A percentile compares a stretch with the other conserved stretches of the same genome.
Evolutionary conservation across 2,329 filamentous ascomycete species (phyloP).

Genomic region (Cytospora mali): DNA sequence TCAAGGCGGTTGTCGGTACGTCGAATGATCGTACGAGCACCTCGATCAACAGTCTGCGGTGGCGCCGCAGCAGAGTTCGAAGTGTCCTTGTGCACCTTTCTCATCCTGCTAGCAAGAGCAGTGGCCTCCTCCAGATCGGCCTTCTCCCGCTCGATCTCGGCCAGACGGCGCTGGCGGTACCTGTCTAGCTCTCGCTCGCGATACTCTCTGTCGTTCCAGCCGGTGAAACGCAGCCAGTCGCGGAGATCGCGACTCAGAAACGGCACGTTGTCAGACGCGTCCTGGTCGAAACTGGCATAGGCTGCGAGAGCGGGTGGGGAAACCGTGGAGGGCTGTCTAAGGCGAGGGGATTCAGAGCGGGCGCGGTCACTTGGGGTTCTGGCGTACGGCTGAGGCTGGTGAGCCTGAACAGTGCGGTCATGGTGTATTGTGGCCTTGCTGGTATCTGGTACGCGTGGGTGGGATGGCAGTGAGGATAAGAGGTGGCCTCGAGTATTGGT

Average conservation of each 20-base stretch:
- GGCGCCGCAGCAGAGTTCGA: not conserved
- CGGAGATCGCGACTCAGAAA: not conserved
- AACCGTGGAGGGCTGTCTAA: not conserved
- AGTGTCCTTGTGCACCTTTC: not conserved
- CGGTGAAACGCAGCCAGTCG: conserved; percentile 14
- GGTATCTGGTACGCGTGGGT: not conserved
- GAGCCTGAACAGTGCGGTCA: no score
- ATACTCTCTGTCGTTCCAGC: conserved; percentile 3
- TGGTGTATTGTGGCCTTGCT: not conserved
- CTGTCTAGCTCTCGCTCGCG: conserved; percentile 5
- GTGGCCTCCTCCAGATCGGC: not conserved
- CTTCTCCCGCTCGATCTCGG: conserved; percentile 7
- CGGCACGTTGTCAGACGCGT: no score
- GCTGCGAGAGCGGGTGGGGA: no score
- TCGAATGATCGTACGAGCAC: no score
- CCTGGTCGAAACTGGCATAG: not conserved
- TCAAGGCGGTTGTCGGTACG: not conserved
- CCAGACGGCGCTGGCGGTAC: conserved; percentile 15
- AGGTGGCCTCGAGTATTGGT: not conserved
- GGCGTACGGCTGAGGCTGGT: not conserved
- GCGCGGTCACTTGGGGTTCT: not conserved
- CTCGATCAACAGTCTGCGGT: no score
- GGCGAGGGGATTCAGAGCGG: not conserved
- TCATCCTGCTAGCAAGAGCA: not conserved
- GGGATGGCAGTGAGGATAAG: not conserved